A percentile compares a stretch with the other conserved stretches of the same genome.
These are phyloP conservation scores for Drechslerella stenobrocha DNA, from an alignment of 2,329 filamentous ascomycete species.

Conservation along the genomic window DNA sequence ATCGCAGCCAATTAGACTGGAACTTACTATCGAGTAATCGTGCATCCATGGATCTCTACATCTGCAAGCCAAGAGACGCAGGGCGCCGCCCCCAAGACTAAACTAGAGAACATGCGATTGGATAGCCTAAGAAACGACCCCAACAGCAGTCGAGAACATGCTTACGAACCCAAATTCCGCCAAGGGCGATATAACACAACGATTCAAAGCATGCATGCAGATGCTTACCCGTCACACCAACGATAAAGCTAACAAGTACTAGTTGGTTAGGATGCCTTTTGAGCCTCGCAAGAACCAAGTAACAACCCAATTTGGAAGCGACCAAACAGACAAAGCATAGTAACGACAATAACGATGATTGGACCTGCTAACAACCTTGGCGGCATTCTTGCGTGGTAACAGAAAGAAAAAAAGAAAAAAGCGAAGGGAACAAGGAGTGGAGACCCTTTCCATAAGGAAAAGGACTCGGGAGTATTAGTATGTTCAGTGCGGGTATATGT, in stretches of 20 bases:
- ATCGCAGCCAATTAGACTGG: too few relatives aligned
- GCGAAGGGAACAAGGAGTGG: slow-evolving; percentile 3
- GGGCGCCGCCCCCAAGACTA: too few relatives aligned
- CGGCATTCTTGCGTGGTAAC: not conserved
- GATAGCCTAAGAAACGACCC: too few relatives aligned
- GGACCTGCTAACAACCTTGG: not conserved
- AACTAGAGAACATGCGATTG: too few relatives aligned
- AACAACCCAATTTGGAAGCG: not conserved
- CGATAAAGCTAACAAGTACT: not conserved
- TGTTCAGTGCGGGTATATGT: slow-evolving; percentile 9
- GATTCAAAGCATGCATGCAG: too few relatives aligned
- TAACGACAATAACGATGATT: slow-evolving; percentile 1
- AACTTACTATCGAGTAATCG: too few relatives aligned
- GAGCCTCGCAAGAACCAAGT: not conserved
- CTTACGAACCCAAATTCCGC: too few relatives aligned
- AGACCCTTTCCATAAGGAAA: not conserved
- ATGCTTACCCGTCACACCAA: not conserved
- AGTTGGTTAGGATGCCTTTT: not conserved
- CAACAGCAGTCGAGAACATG: too few relatives aligned
- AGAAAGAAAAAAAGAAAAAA: slow-evolving; percentile 49
- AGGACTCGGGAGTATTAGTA: slow-evolving; percentile 29
- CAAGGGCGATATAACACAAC: too few relatives aligned
- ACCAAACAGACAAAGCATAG: not conserved
- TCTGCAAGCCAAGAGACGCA: too few relatives aligned
- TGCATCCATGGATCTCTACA: too few relatives aligned